A percentile compares a stretch with the other conserved stretches of the same genome.
Evolutionary conservation across 1,284 basidiomycete species (phyloP).

Genomic region (Polyporus tsugae): DNA sequence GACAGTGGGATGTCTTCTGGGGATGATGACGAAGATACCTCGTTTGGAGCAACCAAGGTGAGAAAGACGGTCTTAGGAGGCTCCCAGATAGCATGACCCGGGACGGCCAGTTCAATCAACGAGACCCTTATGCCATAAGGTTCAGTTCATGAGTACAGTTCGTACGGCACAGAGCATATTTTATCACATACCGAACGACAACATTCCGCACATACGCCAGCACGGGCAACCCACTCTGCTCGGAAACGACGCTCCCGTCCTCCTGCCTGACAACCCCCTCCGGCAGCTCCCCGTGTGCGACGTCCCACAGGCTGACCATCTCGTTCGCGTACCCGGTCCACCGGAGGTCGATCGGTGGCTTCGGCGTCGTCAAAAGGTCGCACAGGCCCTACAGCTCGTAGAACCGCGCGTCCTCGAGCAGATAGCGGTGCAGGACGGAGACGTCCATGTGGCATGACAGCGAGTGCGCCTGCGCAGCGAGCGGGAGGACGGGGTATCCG

Average conservation of each 20-base stretch:
- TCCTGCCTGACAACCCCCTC: neutral
- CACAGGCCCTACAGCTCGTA: neutral
- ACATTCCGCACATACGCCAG: neutral
- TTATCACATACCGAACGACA: neutral
- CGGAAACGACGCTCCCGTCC: conserved; percentile 6
- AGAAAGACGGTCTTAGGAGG: too few relatives aligned
- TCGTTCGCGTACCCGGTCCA: neutral
- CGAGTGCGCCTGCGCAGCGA: neutral
- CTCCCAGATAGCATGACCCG: too few relatives aligned
- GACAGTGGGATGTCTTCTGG: too few relatives aligned
- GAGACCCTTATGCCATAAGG: too few relatives aligned
- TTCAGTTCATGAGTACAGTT: too few relatives aligned
- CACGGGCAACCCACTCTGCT: neutral
- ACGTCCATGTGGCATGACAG: neutral
- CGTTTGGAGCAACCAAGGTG: too few relatives aligned
- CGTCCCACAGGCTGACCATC: neutral
- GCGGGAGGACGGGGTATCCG: neutral
- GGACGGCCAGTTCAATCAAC: too few relatives aligned
- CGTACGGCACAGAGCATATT: too few relatives aligned
- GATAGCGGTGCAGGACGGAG: neutral
- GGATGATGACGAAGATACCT: too few relatives aligned
- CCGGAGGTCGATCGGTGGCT: neutral
- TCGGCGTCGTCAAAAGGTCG: neutral
- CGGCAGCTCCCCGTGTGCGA: neutral
- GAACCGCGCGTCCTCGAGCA: neutral